phyloP scores from a whole-genome alignment of 2,329 filamentous ascomycete species.

The Teratosphaeriaceae sp. region DNA sequence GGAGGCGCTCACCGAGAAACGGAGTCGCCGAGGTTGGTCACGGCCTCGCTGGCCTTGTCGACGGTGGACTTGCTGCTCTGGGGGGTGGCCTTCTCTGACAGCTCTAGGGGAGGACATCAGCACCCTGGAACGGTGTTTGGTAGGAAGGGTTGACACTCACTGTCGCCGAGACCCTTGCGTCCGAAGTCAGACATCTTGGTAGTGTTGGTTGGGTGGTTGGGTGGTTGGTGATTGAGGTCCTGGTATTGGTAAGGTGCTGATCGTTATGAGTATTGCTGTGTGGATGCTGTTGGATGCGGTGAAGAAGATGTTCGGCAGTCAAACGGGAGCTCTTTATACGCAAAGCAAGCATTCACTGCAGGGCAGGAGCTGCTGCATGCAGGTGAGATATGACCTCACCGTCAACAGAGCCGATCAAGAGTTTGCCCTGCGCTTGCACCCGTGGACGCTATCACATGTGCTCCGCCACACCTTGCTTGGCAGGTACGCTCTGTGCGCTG shows the following conservation, averaged over 20 bases:
- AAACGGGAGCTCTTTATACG: no score
- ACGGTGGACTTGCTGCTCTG: conserved; percentile 55
- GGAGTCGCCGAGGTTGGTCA: conserved; percentile 52
- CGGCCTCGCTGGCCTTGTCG: conserved; percentile 51
- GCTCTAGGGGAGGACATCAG: conserved; percentile 38
- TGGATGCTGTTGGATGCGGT: conserved; percentile 5
- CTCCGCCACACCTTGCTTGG: no score
- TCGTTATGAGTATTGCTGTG: conserved; percentile 1
- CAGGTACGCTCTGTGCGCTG: no score
- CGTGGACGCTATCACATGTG: no score
- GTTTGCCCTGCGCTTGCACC: no score
- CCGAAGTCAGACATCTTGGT: conserved; percentile 47
- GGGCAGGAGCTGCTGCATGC: no score
- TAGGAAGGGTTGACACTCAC: conserved; percentile 20
- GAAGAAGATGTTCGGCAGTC: no score
- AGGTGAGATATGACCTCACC: no score
- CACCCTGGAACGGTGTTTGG: conserved; percentile 2
- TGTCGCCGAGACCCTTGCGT: conserved; percentile 55
- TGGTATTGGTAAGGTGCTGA: conserved; percentile 9
- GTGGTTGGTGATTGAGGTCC: conserved; percentile 11
- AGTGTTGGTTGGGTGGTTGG: conserved; percentile 16
- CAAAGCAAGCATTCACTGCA: no score
- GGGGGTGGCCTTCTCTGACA: conserved; percentile 51
- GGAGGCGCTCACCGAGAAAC: conserved; percentile 38
- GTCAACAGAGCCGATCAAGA: no score